Base-by-base conservation (phyloP, 179 eudicot species). In the Beta macrorhiza region DNA sequence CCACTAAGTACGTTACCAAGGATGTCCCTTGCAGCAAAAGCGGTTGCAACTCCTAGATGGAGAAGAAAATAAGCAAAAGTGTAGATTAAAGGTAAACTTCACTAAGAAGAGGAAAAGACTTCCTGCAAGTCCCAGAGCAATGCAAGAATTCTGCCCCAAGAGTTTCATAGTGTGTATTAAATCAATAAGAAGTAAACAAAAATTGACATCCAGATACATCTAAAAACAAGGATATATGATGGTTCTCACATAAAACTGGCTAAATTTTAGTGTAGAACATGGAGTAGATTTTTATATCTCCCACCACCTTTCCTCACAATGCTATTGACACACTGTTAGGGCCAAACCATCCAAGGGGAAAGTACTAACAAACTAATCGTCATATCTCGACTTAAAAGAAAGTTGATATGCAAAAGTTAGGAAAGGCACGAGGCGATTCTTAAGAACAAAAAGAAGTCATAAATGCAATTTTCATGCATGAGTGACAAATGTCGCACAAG, bases 1-100 rank as follows among this genome's bases (percentile, higher is more conserved):
- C 99, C 99, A 85, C 97, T 96, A 71, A 96, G 97, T 78, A 94
- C 91, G 87, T 96, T 96, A 72, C 98, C 99, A 75, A 96, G 95
- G 72, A 96, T 83, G 83, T 94, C 99, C 80, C 80, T 92, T 59
- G 99, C 87, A 1, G 99, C 99, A 88, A 92, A 96, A 83, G 99
- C 99, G 89, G 99, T 92, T 56, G 99, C 99, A 82, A 96, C 98
- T 74, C 99, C 99, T 96, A 90, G 82, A 87, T 56, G 29, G 14
- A 79, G 17, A 65, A 58, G 49, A 58, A 55, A 19, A 51, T 12
- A 57, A 74, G 47, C 22, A 20, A 32, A 72, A 15, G 67, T 72
- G 72, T 17, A 70, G 2, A 77, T 71, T 9, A 5, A 3, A 37
- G 37, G 63, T 45, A 62, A 79, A 64, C 53, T 58, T 29, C 62